These are phyloP conservation scores for Diutina rugosa DNA, from an alignment of 1,139 yeast genomes.

Conservation along the genomic window DNA sequence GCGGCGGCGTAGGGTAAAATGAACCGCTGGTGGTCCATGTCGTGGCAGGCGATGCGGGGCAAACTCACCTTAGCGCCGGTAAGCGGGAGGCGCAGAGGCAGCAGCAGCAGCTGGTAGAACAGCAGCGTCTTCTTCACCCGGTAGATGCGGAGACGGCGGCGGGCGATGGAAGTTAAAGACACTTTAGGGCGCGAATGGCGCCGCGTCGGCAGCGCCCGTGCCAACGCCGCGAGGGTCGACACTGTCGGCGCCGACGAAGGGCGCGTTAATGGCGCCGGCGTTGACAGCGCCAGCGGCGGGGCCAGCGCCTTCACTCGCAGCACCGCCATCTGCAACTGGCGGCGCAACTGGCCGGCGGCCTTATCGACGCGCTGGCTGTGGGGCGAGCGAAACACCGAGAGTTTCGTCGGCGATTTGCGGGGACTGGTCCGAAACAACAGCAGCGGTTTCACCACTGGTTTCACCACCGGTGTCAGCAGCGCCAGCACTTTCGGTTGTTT, in stretches of 20 bases:
- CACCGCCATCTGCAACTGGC: conserved; percentile 66
- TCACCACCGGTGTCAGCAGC: not conserved
- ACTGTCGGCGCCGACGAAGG: not conserved
- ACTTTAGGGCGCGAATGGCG: not conserved
- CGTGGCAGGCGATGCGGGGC: not conserved
- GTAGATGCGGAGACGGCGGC: conserved; percentile 5
- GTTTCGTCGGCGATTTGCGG: not conserved
- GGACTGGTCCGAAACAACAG: not conserved
- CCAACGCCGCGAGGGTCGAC: not conserved
- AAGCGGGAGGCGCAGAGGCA: conserved; percentile 5
- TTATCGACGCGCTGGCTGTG: not conserved
- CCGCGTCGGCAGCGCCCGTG: not conserved
- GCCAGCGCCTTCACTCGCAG: conserved; percentile 39
- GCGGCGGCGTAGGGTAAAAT: not conserved
- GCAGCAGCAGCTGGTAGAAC: conserved; percentile 6
- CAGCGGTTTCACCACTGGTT: not conserved
- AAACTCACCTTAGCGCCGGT: not conserved
- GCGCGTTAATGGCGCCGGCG: not conserved
- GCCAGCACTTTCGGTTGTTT: not conserved
- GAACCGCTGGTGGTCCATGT: not conserved
- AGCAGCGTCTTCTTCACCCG: conserved; percentile 8
- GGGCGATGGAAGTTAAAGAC: not conserved
- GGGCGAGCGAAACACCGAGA: not conserved
- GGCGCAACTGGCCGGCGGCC: conserved; percentile 31
- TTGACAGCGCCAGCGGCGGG: not conserved